These are phyloP conservation scores for baker's yeast (Saccharomyces cerevisiae) DNA, from an alignment of 805 yeast genomes.

Conservation along the genomic window DNA sequence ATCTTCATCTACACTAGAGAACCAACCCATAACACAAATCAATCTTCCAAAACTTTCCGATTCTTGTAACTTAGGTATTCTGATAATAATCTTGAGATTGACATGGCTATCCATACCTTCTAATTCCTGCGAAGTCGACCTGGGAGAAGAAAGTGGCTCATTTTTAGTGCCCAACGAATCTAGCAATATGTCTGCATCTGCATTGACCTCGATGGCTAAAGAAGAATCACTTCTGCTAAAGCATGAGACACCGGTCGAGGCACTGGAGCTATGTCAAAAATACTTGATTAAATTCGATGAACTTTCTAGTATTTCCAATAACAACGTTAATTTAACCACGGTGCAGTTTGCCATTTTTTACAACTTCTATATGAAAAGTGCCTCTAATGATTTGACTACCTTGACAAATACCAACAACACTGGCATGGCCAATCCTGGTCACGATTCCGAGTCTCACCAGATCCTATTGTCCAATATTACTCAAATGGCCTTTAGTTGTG, in stretches of 20 bases:
- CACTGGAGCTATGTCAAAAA: constrained; percentile 23
- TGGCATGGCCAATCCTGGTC: constrained; percentile 14
- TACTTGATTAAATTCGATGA: constrained; percentile 29
- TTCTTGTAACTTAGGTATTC: constrained; percentile 41
- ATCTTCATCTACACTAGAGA: constrained; percentile 5
- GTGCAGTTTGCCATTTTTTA: constrained; percentile 54
- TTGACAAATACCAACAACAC: constrained; percentile 6
- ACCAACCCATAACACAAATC: constrained; percentile 13
- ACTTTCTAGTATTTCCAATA: constrained; percentile 28
- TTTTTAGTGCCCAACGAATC: constrained; percentile 4
- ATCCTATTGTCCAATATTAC: constrained; percentile 47
- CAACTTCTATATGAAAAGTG: constrained; percentile 45
- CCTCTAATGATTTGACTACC: constrained; percentile 39
- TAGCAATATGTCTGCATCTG: constrained; percentile 2
- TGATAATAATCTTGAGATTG: constrained; percentile 44
- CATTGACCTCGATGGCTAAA: constrained; percentile 20
- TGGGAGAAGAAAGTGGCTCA: constrained; percentile 14
- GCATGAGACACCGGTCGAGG: constrained; percentile 25
- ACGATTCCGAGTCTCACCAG: constrained; percentile 52
- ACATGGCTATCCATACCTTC: constrained; percentile 49
- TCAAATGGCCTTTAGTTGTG: constrained; percentile 62
- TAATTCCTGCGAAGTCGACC: constrained; percentile 30
- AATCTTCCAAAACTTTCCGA: constrained; percentile 29
- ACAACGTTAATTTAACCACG: constrained; percentile 30
- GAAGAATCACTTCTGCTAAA: constrained; percentile 25